Evolutionary conservation across 169 alveolate genomes (phyloP).

Genomic region (Cryptosporidium muris): DNA sequence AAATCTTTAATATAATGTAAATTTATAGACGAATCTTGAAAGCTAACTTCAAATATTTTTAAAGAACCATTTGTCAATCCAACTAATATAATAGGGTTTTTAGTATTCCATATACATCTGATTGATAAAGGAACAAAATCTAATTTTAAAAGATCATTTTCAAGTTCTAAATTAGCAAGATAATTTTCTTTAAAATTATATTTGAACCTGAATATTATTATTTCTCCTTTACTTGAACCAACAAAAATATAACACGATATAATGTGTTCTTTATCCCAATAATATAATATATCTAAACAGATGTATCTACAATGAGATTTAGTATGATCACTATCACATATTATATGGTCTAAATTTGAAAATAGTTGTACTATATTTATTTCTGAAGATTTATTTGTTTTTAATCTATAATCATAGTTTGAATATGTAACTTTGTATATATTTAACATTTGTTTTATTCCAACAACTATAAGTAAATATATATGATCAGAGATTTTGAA

Average conservation of each 20-base stretch:
- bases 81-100: neutral
- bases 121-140: slow-evolving; percentile 56
- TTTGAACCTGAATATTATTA: slow-evolving; percentile 9
- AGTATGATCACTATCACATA: neutral
- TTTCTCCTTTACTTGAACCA: slow-evolving; percentile 63
- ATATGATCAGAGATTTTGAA: neutral
- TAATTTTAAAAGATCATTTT: neutral
- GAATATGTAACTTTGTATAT: slow-evolving; percentile 3
- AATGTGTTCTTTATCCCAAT: neutral
- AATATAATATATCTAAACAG: no score
- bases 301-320: no score
- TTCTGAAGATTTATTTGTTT: neutral
- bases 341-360: slow-evolving; percentile 33
- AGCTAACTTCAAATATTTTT: neutral
- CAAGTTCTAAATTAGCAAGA: neutral
- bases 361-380: neutral
- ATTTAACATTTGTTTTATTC: slow-evolving; percentile 51
- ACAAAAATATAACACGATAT: neutral
- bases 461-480: slow-evolving; percentile 4
- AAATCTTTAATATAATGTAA: slow-evolving; percentile 7
- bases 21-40: neutral
- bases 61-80: slow-evolving; percentile 51
- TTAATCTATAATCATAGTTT: neutral
- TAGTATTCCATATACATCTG: neutral
- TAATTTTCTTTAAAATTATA: neutral